phyloP scores from a whole-genome alignment of 768 basidiomycete genomes.

The Baorangia bicolor region DNA sequence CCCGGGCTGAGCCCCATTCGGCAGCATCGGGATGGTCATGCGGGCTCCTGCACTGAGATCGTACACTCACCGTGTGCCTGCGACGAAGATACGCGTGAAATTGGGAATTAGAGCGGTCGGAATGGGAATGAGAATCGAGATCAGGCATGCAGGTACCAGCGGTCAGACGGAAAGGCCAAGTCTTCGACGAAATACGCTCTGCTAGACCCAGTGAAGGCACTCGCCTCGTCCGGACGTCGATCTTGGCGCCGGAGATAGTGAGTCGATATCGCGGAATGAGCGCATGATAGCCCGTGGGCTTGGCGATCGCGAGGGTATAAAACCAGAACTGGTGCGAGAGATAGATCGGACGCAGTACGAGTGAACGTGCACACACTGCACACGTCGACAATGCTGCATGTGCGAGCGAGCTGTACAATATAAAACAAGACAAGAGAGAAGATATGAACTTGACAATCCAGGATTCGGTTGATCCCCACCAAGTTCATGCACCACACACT shows the following conservation, averaged over 20 bases:
- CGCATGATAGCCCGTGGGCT: slow-evolving; percentile 79
- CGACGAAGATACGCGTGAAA: slow-evolving; percentile 33
- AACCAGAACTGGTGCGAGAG: slow-evolving; percentile 85
- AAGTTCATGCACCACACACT: slow-evolving; percentile 21
- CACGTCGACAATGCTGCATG: slow-evolving; percentile 81
- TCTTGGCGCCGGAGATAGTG: slow-evolving; percentile 53
- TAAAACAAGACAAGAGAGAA: not conserved
- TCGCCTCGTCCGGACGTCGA: slow-evolving; percentile 71
- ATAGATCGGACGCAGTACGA: slow-evolving; percentile 77
- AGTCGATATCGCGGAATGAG: slow-evolving; percentile 66
- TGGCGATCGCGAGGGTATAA: slow-evolving; percentile 65
- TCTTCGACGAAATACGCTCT: slow-evolving; percentile 27
- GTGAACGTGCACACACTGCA: slow-evolving; percentile 55
- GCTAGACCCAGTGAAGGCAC: slow-evolving; percentile 40
- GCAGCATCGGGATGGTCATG: slow-evolving; percentile 66
- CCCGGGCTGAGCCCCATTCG: slow-evolving; percentile 52
- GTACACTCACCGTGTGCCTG: slow-evolving; percentile 45
- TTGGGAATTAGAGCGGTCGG: not conserved
- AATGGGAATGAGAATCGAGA: slow-evolving; percentile 9
- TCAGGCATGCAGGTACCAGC: not conserved
- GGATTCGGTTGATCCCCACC: slow-evolving; percentile 7
- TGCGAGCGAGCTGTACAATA: slow-evolving; percentile 49
- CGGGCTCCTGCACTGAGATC: slow-evolving; percentile 38
- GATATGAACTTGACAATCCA: slow-evolving; percentile 13
- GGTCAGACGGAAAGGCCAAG: slow-evolving; percentile 10